Base-by-base conservation (phyloP, 2,329 filamentous ascomycete genomes). In the Beauveria rudraprayagi region DNA sequence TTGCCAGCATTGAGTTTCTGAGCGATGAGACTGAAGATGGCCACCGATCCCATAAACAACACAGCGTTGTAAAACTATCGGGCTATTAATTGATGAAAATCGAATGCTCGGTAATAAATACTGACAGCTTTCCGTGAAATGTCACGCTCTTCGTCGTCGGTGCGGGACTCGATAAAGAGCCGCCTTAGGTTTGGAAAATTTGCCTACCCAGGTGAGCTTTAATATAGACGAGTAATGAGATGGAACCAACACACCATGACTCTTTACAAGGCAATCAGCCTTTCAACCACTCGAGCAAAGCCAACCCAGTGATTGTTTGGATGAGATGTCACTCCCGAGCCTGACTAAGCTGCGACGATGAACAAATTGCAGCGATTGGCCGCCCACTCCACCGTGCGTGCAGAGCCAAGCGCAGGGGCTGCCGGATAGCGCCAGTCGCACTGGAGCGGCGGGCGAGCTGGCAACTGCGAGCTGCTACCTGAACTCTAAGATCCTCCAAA, bases 1-100 rank as follows among this genome's bases (percentile, higher is more conserved):
- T 72, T 74, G 30, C 71, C 69, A 28, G 80, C 81, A 65, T 86
- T 85, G 82, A 97, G 89, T 66, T 89, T 88, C 71, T 99, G 94
- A 30, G 93, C 94, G 63, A 94, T 87, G 63, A 99, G 78, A 72
- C 93, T 96, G 78, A 97, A 97, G 63, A 96, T 86, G 8, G 93
- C 92, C 26, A 99, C 90, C 0, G 94, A 97, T 26, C 92, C 94
- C 81, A 99, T 93, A 77, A 97, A 99, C 2, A 97, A 80, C 1
- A 97, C 92, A 0, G 96, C 85, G 70, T 99, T 97, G 77, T 99
- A 99, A 74, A 99, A 99, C 94, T 96, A 50, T 2, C 14, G 6
- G 10, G 16, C 5, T 3, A 16, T 37, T 37, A 37, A 37, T 37
- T 11, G 14, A 37, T 16, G 34, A 37, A 37, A 16, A 5, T 5